Evolutionary conservation across 2,329 filamentous ascomycete genomes (phyloP).

Genomic region (Pseudocercospora vitis): DNA sequence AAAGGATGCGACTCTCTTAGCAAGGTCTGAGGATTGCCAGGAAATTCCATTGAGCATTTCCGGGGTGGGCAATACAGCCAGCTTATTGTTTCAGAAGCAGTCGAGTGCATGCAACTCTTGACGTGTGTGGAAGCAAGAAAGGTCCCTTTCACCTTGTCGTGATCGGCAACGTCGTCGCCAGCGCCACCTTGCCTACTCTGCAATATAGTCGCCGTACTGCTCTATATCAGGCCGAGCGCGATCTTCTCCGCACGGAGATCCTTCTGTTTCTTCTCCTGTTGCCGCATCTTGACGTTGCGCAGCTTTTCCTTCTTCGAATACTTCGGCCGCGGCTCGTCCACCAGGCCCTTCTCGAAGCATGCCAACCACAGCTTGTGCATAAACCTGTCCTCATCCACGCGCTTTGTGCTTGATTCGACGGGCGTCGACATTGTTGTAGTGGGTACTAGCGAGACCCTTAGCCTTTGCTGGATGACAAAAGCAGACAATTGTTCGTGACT

Average conservation of each 20-base stretch:
- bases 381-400: neutral
- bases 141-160: neutral
- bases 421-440: neutral
- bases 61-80: neutral
- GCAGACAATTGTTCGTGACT: no score
- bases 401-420: neutral
- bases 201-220: neutral
- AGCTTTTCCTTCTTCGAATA: constrained; percentile 2
- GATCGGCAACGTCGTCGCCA: neutral
- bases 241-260: neutral
- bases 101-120: neutral
- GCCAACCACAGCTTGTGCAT: neutral
- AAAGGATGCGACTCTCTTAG: no score
- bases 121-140: neutral
- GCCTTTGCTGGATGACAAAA: neutral
- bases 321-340: neutral
- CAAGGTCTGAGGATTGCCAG: no score
- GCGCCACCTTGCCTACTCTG: neutral
- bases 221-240: neutral
- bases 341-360: neutral
- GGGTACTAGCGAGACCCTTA: neutral
- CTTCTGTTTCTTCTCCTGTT: constrained; percentile 2
- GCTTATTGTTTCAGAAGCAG: neutral
- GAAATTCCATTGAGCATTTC: neutral
- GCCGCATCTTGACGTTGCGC: neutral